Base-by-base conservation (phyloP, 176 grass and related monocot genomes). In the Cenchrus americanus region DNA sequence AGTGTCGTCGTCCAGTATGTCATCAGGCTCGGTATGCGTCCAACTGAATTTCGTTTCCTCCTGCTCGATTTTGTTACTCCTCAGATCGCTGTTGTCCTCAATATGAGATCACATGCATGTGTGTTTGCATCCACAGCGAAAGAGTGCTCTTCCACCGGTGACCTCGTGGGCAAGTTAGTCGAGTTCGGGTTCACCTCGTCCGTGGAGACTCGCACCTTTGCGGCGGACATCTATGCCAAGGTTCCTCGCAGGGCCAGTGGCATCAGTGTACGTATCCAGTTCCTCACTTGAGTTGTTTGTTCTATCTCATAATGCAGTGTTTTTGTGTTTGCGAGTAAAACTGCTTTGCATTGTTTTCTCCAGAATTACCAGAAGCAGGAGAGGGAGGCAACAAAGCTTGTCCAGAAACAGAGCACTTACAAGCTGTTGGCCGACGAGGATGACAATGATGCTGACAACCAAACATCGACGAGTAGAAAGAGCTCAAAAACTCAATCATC, bases 291-390 rank as follows among this genome's bases (percentile, higher is more conserved):
- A 18, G 8, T 42, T 53, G 21, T 13, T 69, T 8, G 44, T 47
- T 66, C 48, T n/a, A 8, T 42, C 6, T 0, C 10, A 73, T 18
- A 22, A 21, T 57, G 18, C 47, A 26, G 8, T 8, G 15, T 5
- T 10, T 81, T 14, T 19, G 48, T 76, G 50, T 66, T 73, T 3
- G 9, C 14, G 72, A 22, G 63, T 47, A 23, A 63, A 63, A 78
- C 61, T 89, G 30, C 17, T 58, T 87, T 44, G 8, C 80, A 66
- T 51, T 82, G 14, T 80, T 71, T 51, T 75, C 12, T 75, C n/a
- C 87, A 95, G 95, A 83, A 80, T 57, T 98, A 98, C 60, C 88
- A 93, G 84, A 93, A 89, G 73, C 77, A 86, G 69, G 95, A 98
- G 90, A 91, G 80, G 80, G 90, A 94, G 70, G 86, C 92, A 72